These are phyloP conservation scores for Aspergillus thermomutatus DNA, from an alignment of 2,329 filamentous ascomycete genomes.

Conservation along the genomic window DNA sequence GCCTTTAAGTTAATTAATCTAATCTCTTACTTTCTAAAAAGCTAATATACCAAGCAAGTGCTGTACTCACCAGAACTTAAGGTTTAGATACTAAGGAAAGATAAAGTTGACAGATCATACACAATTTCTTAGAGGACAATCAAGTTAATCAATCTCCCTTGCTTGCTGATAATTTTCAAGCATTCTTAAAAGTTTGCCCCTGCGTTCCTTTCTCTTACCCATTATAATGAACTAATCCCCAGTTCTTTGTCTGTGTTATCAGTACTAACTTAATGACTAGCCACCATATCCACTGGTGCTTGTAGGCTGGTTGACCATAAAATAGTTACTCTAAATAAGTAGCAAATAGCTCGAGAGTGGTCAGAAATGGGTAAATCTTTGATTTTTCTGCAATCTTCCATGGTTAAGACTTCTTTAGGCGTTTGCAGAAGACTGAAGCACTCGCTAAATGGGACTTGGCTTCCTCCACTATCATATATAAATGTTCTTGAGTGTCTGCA, in stretches of 20 bases:
- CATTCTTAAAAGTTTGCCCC: not conserved
- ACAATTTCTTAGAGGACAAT: not conserved
- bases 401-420: not conserved
- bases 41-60: not conserved
- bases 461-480: not conserved
- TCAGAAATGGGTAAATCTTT: not conserved
- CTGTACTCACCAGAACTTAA: not conserved
- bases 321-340: not conserved
- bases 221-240: not conserved
- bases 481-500: not conserved
- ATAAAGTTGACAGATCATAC: not conserved
- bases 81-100: not conserved
- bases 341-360: not conserved
- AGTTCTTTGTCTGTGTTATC: not conserved
- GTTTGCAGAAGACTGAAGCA: not conserved
- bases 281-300: not conserved
- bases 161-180: not conserved
- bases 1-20: not conserved
- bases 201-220: not conserved
- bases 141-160: not conserved
- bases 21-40: not conserved
- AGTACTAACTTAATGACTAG: not conserved
- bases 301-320: not conserved
- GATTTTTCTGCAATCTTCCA: not conserved
- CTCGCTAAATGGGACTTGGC: not conserved